phyloP scores from a whole-genome alignment of 768 basidiomycete species.

The Termitomyces sp. region DNA sequence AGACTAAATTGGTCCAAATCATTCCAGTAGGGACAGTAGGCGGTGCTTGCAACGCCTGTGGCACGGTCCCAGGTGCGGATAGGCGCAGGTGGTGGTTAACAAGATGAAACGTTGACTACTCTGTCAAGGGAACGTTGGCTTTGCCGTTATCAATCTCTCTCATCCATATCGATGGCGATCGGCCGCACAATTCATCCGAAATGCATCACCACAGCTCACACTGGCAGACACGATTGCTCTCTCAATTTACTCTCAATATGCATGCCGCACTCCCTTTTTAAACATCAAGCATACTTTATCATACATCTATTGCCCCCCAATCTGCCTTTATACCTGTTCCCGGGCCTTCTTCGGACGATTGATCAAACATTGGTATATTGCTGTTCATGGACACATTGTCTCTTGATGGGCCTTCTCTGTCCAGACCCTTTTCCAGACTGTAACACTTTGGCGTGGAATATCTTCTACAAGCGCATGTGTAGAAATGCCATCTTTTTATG shows the following conservation, averaged over 20 bases:
- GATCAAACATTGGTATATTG: neutral
- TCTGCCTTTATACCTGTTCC: neutral
- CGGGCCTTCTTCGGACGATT: neutral
- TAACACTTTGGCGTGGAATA: neutral
- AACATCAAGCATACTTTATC: neutral
- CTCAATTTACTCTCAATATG: neutral
- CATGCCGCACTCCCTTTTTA: neutral
- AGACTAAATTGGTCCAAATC: neutral
- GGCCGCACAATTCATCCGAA: slow-evolving; percentile 6
- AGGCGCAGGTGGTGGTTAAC: slow-evolving; percentile 8
- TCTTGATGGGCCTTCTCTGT: neutral
- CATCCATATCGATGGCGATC: slow-evolving; percentile 17
- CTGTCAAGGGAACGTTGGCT: slow-evolving; percentile 1
- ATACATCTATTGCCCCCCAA: neutral
- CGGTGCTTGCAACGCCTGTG: neutral
- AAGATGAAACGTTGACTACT: neutral
- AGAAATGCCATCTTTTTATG: neutral
- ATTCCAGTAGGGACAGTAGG: neutral
- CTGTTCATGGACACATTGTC: neutral
- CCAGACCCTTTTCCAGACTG: neutral
- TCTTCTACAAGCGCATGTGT: no score
- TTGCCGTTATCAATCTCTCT: slow-evolving; percentile 19
- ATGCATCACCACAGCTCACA: neutral
- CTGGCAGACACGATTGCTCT: neutral
- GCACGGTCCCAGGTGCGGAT: slow-evolving; percentile 1